Conservation (phyloP, 805 yeast genomes). For the Komagataella ulmi region DNA sequence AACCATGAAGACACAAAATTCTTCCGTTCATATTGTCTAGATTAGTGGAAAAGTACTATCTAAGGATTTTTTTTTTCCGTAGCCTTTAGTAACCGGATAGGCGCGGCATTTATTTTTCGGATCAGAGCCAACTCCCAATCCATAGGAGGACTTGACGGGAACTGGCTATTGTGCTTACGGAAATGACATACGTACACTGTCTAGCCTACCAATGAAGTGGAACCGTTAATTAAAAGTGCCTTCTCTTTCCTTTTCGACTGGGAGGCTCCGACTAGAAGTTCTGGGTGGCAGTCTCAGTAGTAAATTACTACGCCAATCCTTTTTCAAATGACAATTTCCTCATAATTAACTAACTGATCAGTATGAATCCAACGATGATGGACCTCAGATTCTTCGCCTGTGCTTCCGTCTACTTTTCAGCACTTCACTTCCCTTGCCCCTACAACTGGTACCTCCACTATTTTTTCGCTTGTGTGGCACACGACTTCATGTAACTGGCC, state of each 20-base stretch:
- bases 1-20: slow-evolving; percentile 85
- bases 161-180: not conserved
- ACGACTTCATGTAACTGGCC: not conserved
- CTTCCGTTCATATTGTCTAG: slow-evolving; percentile 20
- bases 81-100: not conserved
- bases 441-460: not conserved
- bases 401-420: not conserved
- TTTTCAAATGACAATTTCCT: no score
- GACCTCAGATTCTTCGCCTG: not conserved
- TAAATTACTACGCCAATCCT: no score
- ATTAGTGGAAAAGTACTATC: not conserved
- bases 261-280: no score
- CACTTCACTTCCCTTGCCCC: not conserved
- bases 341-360: no score
- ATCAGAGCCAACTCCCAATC: not conserved
- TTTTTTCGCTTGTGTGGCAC: not conserved
- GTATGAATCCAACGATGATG: no score
- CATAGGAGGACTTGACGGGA: not conserved
- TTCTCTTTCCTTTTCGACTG: no score
- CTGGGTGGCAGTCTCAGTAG: no score
- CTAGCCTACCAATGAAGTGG: not conserved
- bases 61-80: not conserved
- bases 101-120: not conserved
- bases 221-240: not conserved
- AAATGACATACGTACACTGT: not conserved